Evolutionary conservation across 1,139 yeast species (phyloP).

Genomic region (Pichia cactophila): DNA sequence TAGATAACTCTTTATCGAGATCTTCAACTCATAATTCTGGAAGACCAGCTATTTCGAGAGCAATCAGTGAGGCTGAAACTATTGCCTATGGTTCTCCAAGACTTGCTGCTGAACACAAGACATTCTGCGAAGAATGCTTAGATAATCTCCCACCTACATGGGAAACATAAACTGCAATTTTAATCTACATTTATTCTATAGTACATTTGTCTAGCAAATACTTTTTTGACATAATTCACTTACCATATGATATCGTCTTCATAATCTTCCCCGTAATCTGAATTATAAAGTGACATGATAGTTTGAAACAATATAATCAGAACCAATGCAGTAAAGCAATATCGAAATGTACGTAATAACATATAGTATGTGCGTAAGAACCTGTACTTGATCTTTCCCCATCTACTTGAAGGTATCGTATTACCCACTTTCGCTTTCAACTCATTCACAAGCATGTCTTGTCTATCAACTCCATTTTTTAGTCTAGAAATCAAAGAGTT

Average conservation of each 20-base stretch:
- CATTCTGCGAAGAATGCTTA: conserved; percentile 23
- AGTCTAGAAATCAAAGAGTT: conserved; percentile 4
- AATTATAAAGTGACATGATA: not conserved
- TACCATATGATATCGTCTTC: conserved; percentile 5
- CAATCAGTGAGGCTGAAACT: conserved; percentile 2
- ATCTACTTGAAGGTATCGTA: not conserved
- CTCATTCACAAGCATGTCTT: conserved; percentile 17
- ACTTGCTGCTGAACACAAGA: conserved; percentile 11
- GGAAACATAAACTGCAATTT: conserved; percentile 17
- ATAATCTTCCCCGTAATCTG: not conserved
- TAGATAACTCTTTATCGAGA: not conserved
- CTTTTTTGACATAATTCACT: not conserved
- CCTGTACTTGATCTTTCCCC: conserved; percentile 1
- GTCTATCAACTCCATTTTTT: conserved; percentile 13
- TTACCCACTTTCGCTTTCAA: conserved; percentile 15
- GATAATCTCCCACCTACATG: conserved; percentile 23
- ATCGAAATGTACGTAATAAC: not conserved
- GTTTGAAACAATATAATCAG: not conserved
- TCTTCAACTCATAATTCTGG: not conserved
- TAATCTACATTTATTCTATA: not conserved
- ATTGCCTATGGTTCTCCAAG: conserved; percentile 12
- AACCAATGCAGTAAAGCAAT: not conserved
- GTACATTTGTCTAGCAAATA: not conserved
- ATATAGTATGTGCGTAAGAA: too few species aligned
- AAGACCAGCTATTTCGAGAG: not conserved